Conservation (phyloP, 345 rosid species). For the Euphorbia peplus region DNA sequence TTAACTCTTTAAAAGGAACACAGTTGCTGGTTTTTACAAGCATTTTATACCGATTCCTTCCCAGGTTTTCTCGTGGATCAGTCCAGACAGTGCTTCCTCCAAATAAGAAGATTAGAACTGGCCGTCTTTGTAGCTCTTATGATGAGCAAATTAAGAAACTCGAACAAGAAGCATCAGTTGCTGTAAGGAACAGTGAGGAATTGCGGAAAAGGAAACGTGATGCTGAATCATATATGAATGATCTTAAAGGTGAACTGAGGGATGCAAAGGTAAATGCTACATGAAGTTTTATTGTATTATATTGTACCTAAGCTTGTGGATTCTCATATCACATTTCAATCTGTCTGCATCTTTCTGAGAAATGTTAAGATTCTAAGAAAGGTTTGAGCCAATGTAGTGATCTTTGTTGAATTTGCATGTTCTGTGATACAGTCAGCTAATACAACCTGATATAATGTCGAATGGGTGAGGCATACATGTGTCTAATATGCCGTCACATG, state of each 20-base stretch:
- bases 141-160: constrained; percentile 71
- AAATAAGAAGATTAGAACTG: constrained; percentile 39
- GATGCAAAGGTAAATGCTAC: constrained; percentile 49
- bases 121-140: constrained; percentile 81
- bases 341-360: neutral
- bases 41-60: constrained; percentile 18
- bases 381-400: neutral
- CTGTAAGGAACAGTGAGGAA: constrained; percentile 39
- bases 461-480: neutral
- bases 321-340: neutral
- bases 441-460: neutral
- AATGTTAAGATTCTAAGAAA: neutral
- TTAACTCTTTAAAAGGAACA: neutral
- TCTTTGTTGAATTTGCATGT: neutral
- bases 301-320: neutral
- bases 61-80: constrained; percentile 80
- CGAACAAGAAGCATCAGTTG: constrained; percentile 37
- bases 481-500: neutral
- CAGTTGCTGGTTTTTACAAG: neutral
- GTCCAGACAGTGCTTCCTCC: constrained; percentile 89
- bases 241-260: constrained; percentile 41
- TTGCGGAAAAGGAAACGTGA: constrained; percentile 58
- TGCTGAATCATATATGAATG: constrained; percentile 41
- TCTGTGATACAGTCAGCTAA: neutral
- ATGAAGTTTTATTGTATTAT: neutral